Evolutionary conservation across 2,329 filamentous ascomycete genomes (phyloP).

Genomic region (Verticillium nonalfalfae): DNA sequence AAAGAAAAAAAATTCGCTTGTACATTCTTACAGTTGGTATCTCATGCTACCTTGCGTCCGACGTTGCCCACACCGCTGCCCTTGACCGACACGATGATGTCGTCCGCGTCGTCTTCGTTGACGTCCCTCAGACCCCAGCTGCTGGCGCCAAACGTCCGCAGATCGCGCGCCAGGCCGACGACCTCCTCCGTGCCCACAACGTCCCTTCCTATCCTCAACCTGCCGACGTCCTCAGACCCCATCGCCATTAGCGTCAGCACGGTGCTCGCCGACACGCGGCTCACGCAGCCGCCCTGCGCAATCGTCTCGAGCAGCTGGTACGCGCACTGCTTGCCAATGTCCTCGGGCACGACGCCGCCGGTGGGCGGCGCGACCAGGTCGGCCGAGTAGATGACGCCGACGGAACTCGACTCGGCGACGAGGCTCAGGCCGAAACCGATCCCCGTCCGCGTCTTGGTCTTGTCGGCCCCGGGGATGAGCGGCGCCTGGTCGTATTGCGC

Average conservation of each 20-base stretch:
- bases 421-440: constrained; percentile 88
- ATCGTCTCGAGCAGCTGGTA: constrained; percentile 84
- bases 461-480: constrained; percentile 47
- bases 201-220: constrained; percentile 73
- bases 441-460: constrained; percentile 61
- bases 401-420: constrained; percentile 83
- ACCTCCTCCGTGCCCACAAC: constrained; percentile 76
- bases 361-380: constrained; percentile 70
- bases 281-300: constrained; percentile 75
- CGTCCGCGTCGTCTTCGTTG: constrained; percentile 56
- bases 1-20: not conserved
- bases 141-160: constrained; percentile 82
- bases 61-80: constrained; percentile 92
- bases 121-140: constrained; percentile 85
- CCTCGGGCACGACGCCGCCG: constrained; percentile 81
- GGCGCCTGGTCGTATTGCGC: constrained; percentile 67
- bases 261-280: constrained; percentile 62
- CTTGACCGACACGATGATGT: constrained; percentile 86
- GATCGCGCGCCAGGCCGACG: constrained; percentile 74
- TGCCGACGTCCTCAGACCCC: constrained; percentile 92
- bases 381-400: constrained; percentile 78
- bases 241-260: constrained; percentile 92
- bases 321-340: constrained; percentile 82
- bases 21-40: constrained; percentile 8
- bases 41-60: constrained; percentile 73